These are phyloP conservation scores for Trichocladium antarcticum DNA, from an alignment of 495 filamentous ascomycete species.

Conservation along the genomic window DNA sequence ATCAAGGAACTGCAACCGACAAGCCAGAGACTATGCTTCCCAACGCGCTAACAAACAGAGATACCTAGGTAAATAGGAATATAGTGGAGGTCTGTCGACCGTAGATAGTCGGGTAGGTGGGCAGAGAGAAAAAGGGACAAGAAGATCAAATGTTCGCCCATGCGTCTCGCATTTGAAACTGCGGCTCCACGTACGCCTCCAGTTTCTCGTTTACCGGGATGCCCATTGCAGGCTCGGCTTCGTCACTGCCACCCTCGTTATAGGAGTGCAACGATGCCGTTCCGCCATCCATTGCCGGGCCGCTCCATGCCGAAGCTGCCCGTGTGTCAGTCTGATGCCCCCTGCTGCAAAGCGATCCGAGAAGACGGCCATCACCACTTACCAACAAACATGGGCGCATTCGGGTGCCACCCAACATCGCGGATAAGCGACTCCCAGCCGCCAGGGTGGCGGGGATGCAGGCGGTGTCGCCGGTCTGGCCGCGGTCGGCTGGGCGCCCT, in stretches of 20 bases:
- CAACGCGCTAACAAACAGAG: too few relatives aligned
- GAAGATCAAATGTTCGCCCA: too few relatives aligned
- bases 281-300: constrained; percentile 54
- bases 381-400: constrained; percentile 81
- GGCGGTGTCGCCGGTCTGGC: constrained; percentile 4
- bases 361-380: too few relatives aligned
- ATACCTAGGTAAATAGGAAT: too few relatives aligned
- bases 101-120: too few relatives aligned
- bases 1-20: too few relatives aligned
- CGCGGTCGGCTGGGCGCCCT: constrained; percentile 4
- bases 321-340: constrained; percentile 3
- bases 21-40: too few relatives aligned
- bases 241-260: constrained; percentile 55
- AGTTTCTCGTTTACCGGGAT: constrained; percentile 43
- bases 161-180: not conserved
- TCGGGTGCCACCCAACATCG: constrained; percentile 93
- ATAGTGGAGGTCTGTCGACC: too few relatives aligned
- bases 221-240: constrained; percentile 52
- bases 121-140: not conserved
- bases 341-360: not conserved
- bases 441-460: constrained; percentile 29
- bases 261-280: constrained; percentile 69
- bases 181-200: not conserved
- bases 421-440: constrained; percentile 73
- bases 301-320: constrained; percentile 70